A percentile compares a stretch with the other conserved stretches of the same genome.
Conservation (phyloP, 179 eudicot species). For the Kewa caespitosa region DNA sequence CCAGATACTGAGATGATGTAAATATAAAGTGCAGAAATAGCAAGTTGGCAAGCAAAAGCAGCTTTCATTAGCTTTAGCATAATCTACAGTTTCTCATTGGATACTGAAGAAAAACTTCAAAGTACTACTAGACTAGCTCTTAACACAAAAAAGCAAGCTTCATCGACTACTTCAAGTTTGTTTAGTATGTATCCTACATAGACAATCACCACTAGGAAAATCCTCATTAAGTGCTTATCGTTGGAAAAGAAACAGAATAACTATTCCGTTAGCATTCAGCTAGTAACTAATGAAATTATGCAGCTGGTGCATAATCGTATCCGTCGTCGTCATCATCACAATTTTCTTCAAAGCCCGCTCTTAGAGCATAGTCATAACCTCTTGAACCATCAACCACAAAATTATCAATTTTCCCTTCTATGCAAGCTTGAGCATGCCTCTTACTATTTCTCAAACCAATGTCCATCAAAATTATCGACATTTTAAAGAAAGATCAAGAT, state of each 20-base stretch:
- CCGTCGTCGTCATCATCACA: conserved; percentile 34
- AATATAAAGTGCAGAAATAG: no score
- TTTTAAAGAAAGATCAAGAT: background rate
- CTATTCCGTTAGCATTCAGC: background rate
- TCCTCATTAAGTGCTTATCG: background rate
- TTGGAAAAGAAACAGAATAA: background rate
- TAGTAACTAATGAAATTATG: conserved; percentile 13
- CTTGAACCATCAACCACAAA: no score
- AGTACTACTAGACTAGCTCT: no score
- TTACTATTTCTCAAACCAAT: background rate
- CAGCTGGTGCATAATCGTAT: conserved; percentile 39
- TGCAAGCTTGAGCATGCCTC: background rate
- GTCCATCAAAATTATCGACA: background rate
- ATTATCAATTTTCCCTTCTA: no score
- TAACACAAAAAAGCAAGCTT: no score
- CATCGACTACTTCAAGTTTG: background rate
- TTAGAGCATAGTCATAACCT: conserved; percentile 10
- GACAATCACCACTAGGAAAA: background rate
- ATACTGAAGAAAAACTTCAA: no score
- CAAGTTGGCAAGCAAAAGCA: no score
- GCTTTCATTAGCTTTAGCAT: no score
- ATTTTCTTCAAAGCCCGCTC: conserved; percentile 14
- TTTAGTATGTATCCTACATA: no score
- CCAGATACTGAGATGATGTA: no score
- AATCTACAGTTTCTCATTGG: no score